Conservation (phyloP, 2,329 filamentous ascomycete species). For the Tolypocladium nubicola region DNA sequence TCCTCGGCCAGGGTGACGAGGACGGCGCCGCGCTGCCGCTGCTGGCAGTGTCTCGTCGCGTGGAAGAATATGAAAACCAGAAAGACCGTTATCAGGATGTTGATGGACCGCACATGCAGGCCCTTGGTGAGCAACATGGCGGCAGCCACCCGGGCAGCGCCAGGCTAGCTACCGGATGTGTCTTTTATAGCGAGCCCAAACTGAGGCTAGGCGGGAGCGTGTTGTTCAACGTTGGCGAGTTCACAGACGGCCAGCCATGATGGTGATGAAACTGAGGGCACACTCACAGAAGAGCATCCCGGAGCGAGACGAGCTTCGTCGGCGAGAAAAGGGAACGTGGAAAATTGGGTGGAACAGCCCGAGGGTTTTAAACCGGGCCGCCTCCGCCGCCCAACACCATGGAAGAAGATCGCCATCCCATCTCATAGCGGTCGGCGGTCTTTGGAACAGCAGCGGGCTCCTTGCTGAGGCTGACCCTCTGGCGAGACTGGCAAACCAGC, state of each 20-base stretch:
- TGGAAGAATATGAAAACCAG: constrained; percentile 17
- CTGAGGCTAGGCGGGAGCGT: neutral
- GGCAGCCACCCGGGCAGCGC: constrained; percentile 3
- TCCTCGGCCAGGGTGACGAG: constrained; percentile 6
- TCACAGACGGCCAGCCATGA: neutral
- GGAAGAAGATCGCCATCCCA: neutral
- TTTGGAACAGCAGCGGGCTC: neutral
- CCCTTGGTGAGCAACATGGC: constrained; percentile 16
- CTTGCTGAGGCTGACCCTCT: neutral
- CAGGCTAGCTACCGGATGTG: neutral
- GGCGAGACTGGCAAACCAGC: constrained; percentile 1
- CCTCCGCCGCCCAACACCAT: neutral
- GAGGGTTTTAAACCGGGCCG: neutral
- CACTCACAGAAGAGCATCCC: neutral
- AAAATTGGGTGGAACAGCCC: neutral
- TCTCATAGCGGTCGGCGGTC: neutral
- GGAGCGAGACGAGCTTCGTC: neutral
- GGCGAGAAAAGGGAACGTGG: neutral
- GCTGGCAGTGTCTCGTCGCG: constrained; percentile 4
- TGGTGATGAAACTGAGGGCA: neutral
- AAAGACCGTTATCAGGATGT: constrained; percentile 10
- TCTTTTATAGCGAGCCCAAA: neutral
- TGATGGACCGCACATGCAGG: constrained; percentile 11
- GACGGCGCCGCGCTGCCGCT: constrained; percentile 3
- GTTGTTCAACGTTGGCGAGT: neutral